Evolutionary conservation across 2,329 filamentous ascomycete species (phyloP).

Genomic region (Colletotrichum kahawae): DNA sequence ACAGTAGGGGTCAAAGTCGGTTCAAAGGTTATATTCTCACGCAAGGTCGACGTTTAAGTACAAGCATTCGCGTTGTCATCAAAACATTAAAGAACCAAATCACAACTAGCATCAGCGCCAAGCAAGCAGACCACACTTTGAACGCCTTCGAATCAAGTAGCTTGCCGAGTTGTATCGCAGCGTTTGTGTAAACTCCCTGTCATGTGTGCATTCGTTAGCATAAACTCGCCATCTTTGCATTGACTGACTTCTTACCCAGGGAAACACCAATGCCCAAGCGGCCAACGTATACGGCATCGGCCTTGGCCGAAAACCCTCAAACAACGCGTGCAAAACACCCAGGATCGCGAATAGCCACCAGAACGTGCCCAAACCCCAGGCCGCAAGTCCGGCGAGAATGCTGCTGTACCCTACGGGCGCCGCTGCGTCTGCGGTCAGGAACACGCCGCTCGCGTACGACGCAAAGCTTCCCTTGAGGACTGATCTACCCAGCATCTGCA

Average conservation of each 20-base stretch:
- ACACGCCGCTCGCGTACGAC: constrained; percentile 34
- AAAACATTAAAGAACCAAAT: constrained; percentile 28
- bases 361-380: constrained; percentile 44
- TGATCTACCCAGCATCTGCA: constrained; percentile 39
- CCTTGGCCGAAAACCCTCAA: constrained; percentile 24
- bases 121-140: constrained; percentile 38
- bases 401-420: constrained; percentile 35
- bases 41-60: background rate
- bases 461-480: constrained; percentile 33
- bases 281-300: constrained; percentile 32
- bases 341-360: constrained; percentile 46
- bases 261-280: constrained; percentile 42
- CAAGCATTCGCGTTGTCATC: background rate
- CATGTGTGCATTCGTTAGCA: background rate
- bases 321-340: constrained; percentile 28
- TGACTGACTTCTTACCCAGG: constrained; percentile 34
- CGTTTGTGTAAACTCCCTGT: constrained; percentile 43
- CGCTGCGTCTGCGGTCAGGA: constrained; percentile 35
- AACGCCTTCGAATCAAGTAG: constrained; percentile 43
- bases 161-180: constrained; percentile 39
- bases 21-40: background rate
- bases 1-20: rapidly evolving
- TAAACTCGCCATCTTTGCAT: background rate
- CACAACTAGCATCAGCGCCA: constrained; percentile 37
- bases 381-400: constrained; percentile 39